Evolutionary conservation across 2,329 filamentous ascomycete species (phyloP).

Genomic region (Fusarium albidum): DNA sequence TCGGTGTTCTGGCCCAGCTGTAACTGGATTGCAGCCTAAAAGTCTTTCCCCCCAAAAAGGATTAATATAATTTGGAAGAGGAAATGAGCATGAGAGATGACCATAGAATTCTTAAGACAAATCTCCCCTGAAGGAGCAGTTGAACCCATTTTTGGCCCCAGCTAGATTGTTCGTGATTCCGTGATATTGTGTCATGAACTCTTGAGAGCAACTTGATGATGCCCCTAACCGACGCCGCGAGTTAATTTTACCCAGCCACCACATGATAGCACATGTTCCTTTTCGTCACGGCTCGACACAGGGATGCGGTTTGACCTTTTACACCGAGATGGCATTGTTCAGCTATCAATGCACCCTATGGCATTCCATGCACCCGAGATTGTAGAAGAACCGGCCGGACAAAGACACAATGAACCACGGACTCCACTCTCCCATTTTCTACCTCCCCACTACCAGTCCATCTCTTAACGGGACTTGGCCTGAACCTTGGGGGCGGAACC

Average conservation of each 20-base stretch:
- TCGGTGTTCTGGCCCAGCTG: slow-evolving; percentile 62
- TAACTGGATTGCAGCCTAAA: slow-evolving; percentile 42
- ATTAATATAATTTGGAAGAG: slow-evolving; percentile 5
- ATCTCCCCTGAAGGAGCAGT: slow-evolving; percentile 16
- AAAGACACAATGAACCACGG: slow-evolving; percentile 54
- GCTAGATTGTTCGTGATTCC: slow-evolving; percentile 6
- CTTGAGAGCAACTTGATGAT: slow-evolving; percentile 14
- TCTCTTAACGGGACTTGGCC: slow-evolving; percentile 77
- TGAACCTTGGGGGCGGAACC: slow-evolving; percentile 86
- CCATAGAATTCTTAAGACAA: slow-evolving; percentile 28
- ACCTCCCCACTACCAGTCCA: slow-evolving; percentile 28
- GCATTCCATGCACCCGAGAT: slow-evolving; percentile 53
- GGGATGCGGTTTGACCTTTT: slow-evolving; percentile 40
- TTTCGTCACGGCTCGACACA: slow-evolving; percentile 30
- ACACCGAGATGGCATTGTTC: slow-evolving; percentile 48
- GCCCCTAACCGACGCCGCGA: slow-evolving; percentile 19
- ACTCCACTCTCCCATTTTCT: slow-evolving; percentile 46
- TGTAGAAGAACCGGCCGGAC: slow-evolving; percentile 52
- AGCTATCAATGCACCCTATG: slow-evolving; percentile 54
- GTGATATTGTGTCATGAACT: slow-evolving; percentile 7
- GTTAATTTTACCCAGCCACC: slow-evolving; percentile 20
- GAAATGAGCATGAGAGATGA: slow-evolving; percentile 30
- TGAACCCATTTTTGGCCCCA: neutral
- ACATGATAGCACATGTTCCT: slow-evolving; percentile 9
- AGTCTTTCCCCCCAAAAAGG: slow-evolving; percentile 4